Percentiles rank a stretch among this genome's conserved stretches.
These are phyloP conservation scores for Termitomyces sp. DNA, from an alignment of 768 basidiomycete genomes.

Conservation along the genomic window DNA sequence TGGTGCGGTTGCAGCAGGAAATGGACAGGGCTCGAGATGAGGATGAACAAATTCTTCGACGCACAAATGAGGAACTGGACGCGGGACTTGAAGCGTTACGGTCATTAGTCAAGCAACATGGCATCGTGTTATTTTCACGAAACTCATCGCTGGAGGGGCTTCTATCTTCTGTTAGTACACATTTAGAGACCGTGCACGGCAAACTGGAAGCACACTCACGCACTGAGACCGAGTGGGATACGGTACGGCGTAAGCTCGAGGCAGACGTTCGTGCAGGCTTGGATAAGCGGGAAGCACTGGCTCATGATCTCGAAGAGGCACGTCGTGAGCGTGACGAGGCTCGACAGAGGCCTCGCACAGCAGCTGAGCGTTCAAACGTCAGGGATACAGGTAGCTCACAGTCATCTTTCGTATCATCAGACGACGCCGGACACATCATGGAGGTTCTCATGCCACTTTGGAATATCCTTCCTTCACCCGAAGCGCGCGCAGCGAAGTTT, in stretches of 20 bases:
- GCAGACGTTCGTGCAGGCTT: constrained; percentile 42
- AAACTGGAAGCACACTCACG: constrained; percentile 38
- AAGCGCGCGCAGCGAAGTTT: constrained; percentile 70
- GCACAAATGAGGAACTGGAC: constrained; percentile 45
- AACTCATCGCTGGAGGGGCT: constrained; percentile 48
- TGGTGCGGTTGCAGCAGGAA: constrained; percentile 42
- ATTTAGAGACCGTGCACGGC: constrained; percentile 44
- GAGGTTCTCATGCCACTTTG: constrained; percentile 70
- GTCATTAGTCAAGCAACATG: constrained; percentile 49
- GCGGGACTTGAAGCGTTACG: constrained; percentile 43
- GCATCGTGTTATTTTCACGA: constrained; percentile 48
- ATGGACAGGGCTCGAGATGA: constrained; percentile 38
- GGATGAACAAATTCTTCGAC: constrained; percentile 30
- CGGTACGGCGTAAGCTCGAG: constrained; percentile 38
- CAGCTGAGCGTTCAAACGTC: neutral
- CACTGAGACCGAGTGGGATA: constrained; percentile 45
- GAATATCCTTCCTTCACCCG: constrained; percentile 78
- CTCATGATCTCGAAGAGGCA: constrained; percentile 49
- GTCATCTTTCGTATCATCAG: constrained; percentile 12
- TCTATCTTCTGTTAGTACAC: constrained; percentile 41
- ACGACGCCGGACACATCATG: constrained; percentile 48
- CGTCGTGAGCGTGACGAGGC: constrained; percentile 48
- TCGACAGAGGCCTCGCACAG: constrained; percentile 31
- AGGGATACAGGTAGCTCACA: constrained; percentile 10
- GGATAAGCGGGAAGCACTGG: constrained; percentile 42